phyloP scores from a whole-genome alignment of 192 early-diverging fungal species.

The Coemansia sp. region DNA sequence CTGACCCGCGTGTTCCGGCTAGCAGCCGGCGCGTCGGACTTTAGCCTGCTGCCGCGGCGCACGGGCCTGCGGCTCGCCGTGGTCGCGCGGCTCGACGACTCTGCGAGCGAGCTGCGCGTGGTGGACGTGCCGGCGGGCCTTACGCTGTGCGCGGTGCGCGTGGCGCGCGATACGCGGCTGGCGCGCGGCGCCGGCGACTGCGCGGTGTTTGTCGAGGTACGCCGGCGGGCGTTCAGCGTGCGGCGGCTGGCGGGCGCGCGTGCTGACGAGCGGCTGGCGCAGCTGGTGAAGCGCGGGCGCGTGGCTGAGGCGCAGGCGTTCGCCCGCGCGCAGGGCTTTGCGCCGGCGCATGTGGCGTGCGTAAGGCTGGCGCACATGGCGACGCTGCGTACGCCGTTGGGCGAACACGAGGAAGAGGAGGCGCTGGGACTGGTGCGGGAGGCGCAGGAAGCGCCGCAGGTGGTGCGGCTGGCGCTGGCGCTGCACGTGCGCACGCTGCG shows the following conservation, averaged over 20 bases:
- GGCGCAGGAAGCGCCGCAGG: slow-evolving; percentile 13
- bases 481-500: slow-evolving; percentile 7
- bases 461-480: slow-evolving; percentile 13
- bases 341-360: neutral
- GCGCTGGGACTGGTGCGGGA: slow-evolving; percentile 1
- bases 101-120: slow-evolving; percentile 17
- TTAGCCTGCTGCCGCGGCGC: slow-evolving; percentile 19
- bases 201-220: slow-evolving; percentile 42
- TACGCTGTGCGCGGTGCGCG: slow-evolving; percentile 22
- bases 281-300: slow-evolving; percentile 29
- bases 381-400: too few relatives aligned
- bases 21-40: slow-evolving; percentile 23
- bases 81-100: neutral
- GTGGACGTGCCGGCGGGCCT: slow-evolving; percentile 26
- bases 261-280: slow-evolving; percentile 36
- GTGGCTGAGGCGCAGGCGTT: slow-evolving; percentile 35
- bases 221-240: slow-evolving; percentile 11
- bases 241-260: slow-evolving; percentile 31
- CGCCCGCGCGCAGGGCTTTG: slow-evolving; percentile 28
- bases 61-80: neutral
- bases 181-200: slow-evolving; percentile 17
- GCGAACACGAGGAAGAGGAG: too few relatives aligned
- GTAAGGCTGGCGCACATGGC: too few relatives aligned
- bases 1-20: slow-evolving; percentile 47
- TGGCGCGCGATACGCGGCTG: slow-evolving; percentile 23